These are phyloP conservation scores for Solidago caesia DNA, from an alignment of 129 eudicot species.

Conservation along the genomic window DNA sequence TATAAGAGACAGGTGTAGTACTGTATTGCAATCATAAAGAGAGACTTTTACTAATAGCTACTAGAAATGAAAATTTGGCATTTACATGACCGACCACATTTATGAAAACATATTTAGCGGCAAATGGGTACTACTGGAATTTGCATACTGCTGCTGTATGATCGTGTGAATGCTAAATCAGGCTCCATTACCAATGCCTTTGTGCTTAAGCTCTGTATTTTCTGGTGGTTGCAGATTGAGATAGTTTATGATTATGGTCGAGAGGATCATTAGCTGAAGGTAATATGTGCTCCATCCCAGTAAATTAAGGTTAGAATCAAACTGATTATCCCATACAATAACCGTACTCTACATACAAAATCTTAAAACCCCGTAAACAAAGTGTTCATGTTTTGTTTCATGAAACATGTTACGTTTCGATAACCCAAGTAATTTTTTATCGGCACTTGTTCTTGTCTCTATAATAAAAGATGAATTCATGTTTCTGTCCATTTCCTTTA, in stretches of 20 bases:
- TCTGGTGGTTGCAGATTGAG: constrained; percentile 70
- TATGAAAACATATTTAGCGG: no score
- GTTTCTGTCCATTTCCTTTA: neutral
- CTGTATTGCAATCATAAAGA: neutral
- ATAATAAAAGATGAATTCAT: constrained; percentile 4
- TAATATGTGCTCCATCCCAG: constrained; percentile 26
- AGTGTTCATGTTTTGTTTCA: neutral
- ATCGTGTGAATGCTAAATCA: neutral
- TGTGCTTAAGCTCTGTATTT: constrained; percentile 22
- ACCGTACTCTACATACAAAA: neutral
- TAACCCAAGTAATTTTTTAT: neutral
- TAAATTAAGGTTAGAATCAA: constrained; percentile 50
- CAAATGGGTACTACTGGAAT: neutral
- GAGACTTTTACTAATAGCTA: neutral
- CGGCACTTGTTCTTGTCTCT: neutral
- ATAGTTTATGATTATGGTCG: constrained; percentile 74
- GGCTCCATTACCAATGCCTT: neutral
- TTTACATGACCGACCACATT: neutral
- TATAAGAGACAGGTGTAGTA: no score
- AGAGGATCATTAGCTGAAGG: constrained; percentile 54
- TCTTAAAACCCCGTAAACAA: neutral
- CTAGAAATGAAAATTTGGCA: neutral
- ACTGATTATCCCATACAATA: neutral
- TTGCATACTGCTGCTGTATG: neutral
- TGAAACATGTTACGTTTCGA: constrained; percentile 1